phyloP scores from a whole-genome alignment of 1,139 yeast genomes.

The Nakaseomyces nivariensis region DNA sequence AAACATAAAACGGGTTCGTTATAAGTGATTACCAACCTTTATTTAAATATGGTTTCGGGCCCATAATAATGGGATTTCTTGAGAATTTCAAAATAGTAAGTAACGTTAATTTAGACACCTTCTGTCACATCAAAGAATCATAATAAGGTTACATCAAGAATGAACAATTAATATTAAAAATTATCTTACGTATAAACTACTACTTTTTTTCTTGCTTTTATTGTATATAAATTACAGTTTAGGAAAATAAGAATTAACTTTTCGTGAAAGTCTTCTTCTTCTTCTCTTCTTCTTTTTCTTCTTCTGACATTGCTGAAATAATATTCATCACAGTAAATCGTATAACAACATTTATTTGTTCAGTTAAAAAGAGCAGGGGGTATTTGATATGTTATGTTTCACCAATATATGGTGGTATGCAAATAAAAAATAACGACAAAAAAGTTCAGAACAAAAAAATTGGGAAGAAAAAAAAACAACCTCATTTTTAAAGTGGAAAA shows the following conservation, averaged over 20 bases:
- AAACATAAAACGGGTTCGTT: too few relatives aligned
- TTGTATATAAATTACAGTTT: background rate
- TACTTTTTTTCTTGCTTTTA: background rate
- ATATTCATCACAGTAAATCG: too few relatives aligned
- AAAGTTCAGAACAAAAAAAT: background rate
- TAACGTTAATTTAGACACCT: too few relatives aligned
- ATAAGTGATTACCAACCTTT: too few relatives aligned
- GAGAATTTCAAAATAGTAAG: too few relatives aligned
- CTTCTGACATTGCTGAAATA: too few relatives aligned
- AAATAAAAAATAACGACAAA: background rate
- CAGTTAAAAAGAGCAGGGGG: too few relatives aligned
- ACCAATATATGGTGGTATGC: background rate
- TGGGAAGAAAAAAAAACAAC: background rate
- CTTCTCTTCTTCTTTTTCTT: background rate
- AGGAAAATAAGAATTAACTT: background rate
- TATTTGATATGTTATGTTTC: background rate
- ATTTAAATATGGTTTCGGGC: too few relatives aligned
- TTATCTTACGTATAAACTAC: background rate
- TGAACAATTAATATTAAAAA: background rate
- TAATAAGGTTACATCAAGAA: background rate
- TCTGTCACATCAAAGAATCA: too few relatives aligned
- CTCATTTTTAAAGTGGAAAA: background rate
- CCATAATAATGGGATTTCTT: too few relatives aligned
- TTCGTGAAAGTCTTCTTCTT: background rate
- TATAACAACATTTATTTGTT: too few relatives aligned